Percentiles rank a stretch among this genome's conserved stretches.
These are phyloP conservation scores for Sarocladium oryzae DNA, from an alignment of 2,329 filamentous ascomycete genomes.

Conservation along the genomic window DNA sequence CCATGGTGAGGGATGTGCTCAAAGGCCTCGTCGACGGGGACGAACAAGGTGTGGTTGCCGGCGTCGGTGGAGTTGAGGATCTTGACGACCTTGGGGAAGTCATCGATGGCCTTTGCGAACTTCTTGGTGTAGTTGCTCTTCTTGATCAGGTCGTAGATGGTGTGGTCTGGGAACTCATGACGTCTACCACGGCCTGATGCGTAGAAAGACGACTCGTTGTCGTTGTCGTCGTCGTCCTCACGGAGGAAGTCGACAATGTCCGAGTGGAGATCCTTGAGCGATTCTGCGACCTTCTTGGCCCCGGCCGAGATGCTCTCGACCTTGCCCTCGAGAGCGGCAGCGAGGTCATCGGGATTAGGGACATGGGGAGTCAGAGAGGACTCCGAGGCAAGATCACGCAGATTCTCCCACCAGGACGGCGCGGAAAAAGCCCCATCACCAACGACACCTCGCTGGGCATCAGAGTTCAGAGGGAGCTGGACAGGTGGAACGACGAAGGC, in stretches of 20 bases:
- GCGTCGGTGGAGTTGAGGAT: conserved; percentile 58
- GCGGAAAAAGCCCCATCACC: conserved; percentile 35
- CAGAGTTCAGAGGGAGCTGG: not conserved
- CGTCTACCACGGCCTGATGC: too few species aligned
- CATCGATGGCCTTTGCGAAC: conserved; percentile 67
- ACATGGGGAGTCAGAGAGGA: not conserved
- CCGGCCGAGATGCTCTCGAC: not conserved
- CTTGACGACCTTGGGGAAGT: conserved; percentile 65
- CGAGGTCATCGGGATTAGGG: conserved; percentile 6
- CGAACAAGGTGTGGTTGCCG: conserved; percentile 71
- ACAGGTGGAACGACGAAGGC: not conserved
- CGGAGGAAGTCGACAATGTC: not conserved
- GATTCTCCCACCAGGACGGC: conserved; percentile 32
- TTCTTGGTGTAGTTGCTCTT: conserved; percentile 69
- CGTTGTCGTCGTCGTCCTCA: conserved; percentile 2
- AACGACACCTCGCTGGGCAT: not conserved
- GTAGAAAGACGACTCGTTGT: conserved; percentile 6
- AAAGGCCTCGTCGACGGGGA: conserved; percentile 72
- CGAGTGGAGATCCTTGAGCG: conserved; percentile 9
- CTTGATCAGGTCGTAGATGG: conserved; percentile 75
- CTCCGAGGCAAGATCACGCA: conserved; percentile 4
- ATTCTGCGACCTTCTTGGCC: not conserved
- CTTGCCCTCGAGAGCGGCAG: conserved; percentile 1
- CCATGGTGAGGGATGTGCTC: conserved; percentile 47
- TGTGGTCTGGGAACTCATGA: conserved; percentile 51